phyloP scores from a whole-genome alignment of 164 flowering plant genomes.

The Cinnamomum micranthum region DNA sequence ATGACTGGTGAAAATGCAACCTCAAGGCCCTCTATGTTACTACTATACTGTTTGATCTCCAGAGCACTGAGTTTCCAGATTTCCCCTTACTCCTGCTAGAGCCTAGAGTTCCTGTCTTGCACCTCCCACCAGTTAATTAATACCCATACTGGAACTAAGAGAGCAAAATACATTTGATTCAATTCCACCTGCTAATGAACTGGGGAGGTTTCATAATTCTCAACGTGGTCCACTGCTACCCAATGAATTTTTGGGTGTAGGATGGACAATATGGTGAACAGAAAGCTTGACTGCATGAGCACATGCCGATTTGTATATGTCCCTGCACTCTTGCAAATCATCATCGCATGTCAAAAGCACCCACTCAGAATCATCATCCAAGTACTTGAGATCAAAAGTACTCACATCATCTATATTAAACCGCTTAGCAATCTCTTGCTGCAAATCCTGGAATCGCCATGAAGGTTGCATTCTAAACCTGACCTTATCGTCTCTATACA shows the following conservation, averaged over 20 bases:
- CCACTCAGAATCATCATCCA: slow-evolving; percentile 91
- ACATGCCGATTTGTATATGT: slow-evolving; percentile 37
- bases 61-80: neutral
- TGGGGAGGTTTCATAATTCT: slow-evolving; percentile 1
- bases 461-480: slow-evolving; percentile 58
- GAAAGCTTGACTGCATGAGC: slow-evolving; percentile 48
- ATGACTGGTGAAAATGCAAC: neutral
- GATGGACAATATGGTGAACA: slow-evolving; percentile 29
- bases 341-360: slow-evolving; percentile 82
- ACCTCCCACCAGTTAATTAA: neutral
- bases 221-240: slow-evolving; percentile 26
- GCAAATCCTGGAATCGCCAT: slow-evolving; percentile 56
- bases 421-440: slow-evolving; percentile 52
- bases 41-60: neutral
- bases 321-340: slow-evolving; percentile 75
- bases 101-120: neutral
- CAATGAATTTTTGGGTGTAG: slow-evolving; percentile 27
- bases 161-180: neutral
- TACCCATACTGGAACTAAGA: neutral
- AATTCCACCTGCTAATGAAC: neutral
- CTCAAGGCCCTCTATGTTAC: neutral
- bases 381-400: slow-evolving; percentile 53
- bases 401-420: slow-evolving; percentile 45
- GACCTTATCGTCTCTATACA: slow-evolving; percentile 58
- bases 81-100: neutral